Base-by-base conservation (phyloP, 495 filamentous ascomycete species). In the Lophiotrema nucula region DNA sequence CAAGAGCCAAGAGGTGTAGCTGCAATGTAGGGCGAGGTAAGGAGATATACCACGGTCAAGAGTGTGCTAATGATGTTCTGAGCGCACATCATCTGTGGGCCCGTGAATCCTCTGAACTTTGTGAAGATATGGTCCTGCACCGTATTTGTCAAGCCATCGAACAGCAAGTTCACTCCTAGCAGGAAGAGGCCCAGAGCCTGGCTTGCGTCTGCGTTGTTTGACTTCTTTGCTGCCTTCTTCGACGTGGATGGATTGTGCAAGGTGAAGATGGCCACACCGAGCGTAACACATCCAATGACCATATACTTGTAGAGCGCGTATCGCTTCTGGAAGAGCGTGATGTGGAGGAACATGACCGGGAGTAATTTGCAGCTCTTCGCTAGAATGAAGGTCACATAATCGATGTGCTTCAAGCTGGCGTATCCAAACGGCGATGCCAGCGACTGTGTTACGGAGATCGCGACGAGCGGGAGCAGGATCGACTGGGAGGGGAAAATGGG, bases 81-180 rank as follows among this genome's bases (percentile, higher is more conserved):
- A n/a, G 92, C 95, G 56, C 90, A 90, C 93, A 98, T 98, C 93
- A 98, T 97, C 81, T 97, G 95, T 47, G 92, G 90, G 1, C 95
- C 95, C 13, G 82, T 79, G 72, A 91, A 95, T 18, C 83, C 79
- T 60, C 82, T 83, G 72, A 88, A 91, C 8, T 83, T 81, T 48
- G 69, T 70, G 72, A 97, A 97, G 73, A 98, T 89, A 71, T 96
- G 86, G 72, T 98, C 93, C 77, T 98, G 93, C 25, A 91, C 96
- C 47, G 84, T 89, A 70, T 98, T 98, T 39, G 92, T 97, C 54
- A 98, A 79, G 49, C 93, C 93, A 72, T 98, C 93, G 64, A 98
- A 89, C 18, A 98, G 81, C 39, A 98, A 80, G 65, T 98, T 98
- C 64, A 97, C 85, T n/a, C 81, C 82, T 12, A 98, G 80, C 53